A percentile compares a stretch with the other conserved stretches of the same genome.
These are phyloP conservation scores for Artemisia annua DNA, from an alignment of 129 eudicot species.

Conservation along the genomic window DNA sequence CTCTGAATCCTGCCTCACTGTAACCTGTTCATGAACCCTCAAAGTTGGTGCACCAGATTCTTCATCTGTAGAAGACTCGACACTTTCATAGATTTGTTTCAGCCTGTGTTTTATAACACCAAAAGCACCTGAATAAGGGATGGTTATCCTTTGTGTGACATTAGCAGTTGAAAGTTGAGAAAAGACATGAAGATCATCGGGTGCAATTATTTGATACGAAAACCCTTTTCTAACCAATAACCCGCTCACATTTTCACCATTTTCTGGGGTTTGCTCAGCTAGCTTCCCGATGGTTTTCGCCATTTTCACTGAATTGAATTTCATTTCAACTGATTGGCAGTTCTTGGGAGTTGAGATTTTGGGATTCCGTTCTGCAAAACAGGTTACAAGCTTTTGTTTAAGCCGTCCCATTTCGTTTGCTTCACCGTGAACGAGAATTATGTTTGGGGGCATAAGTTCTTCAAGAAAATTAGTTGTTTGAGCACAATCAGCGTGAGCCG, in stretches of 20 bases:
- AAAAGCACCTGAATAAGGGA: conserved; percentile 92
- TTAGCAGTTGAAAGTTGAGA: conserved; percentile 90
- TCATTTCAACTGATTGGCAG: conserved; percentile 92
- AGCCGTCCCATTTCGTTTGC: conserved; percentile 97
- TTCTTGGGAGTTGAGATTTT: conserved; percentile 85
- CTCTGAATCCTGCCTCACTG: conserved; percentile 83
- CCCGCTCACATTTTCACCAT: conserved; percentile 78
- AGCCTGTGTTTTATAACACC: conserved; percentile 81
- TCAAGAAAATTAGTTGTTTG: conserved; percentile 89
- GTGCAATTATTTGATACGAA: conserved; percentile 88
- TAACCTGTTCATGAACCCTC: conserved; percentile 73
- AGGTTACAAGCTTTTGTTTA: conserved; percentile 68
- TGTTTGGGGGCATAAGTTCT: conserved; percentile 97
- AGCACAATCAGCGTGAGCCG: conserved; percentile 94
- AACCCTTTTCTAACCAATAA: conserved; percentile 88
- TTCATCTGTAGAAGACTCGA: conserved; percentile 59
- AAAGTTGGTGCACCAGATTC: conserved; percentile 65
- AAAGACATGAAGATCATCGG: conserved; percentile 86
- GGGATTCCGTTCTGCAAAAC: conserved; percentile 79
- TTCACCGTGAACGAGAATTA: conserved; percentile 91
- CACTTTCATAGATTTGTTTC: conserved; percentile 85
- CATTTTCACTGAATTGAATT: conserved; percentile 84
- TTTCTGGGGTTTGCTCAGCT: conserved; percentile 78
- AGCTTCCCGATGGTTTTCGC: conserved; percentile 88
- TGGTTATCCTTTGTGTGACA: conserved; percentile 77